A percentile compares a stretch with the other conserved stretches of the same genome.
These are phyloP conservation scores for Globisporangium sylvaticum DNA, from an alignment of 352 stramenopile genomes.

Conservation along the genomic window DNA sequence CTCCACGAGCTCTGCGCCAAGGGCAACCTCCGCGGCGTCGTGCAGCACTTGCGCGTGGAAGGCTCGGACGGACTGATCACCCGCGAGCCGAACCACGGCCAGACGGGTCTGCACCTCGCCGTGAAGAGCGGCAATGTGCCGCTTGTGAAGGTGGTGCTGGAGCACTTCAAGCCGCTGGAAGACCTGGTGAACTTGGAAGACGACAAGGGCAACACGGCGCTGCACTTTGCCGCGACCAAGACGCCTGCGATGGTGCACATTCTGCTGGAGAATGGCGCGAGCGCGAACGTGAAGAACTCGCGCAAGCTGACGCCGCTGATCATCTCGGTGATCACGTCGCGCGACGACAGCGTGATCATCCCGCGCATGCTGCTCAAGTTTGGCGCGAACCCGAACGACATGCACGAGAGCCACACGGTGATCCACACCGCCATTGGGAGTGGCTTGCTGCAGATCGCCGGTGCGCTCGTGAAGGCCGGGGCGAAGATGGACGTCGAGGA, in stretches of 20 bases:
- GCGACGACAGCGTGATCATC: constrained; percentile 79
- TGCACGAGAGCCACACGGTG: constrained; percentile 85
- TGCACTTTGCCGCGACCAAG: constrained; percentile 87
- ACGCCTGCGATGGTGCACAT: constrained; percentile 78
- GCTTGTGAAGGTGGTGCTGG: constrained; percentile 78
- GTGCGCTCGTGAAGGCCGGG: constrained; percentile 71
- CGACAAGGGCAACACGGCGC: constrained; percentile 84
- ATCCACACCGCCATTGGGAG: constrained; percentile 81
- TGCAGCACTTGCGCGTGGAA: constrained; percentile 74
- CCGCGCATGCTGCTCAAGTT: constrained; percentile 87
- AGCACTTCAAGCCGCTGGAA: constrained; percentile 75
- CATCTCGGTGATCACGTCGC: constrained; percentile 86
- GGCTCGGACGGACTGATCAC: constrained; percentile 59
- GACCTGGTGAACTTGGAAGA: constrained; percentile 84
- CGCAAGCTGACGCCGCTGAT: constrained; percentile 83
- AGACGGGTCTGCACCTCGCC: constrained; percentile 75
- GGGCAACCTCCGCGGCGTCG: constrained; percentile 70
- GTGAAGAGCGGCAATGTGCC: constrained; percentile 83
- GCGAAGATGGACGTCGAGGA: constrained; percentile 88
- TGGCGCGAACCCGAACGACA: constrained; percentile 85
- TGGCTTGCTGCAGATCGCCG: constrained; percentile 65
- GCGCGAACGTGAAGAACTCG: constrained; percentile 85
- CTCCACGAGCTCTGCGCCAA: constrained; percentile 78
- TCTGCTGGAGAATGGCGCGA: constrained; percentile 70
- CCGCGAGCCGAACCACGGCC: constrained; percentile 81